phyloP scores from a whole-genome alignment of 2,329 filamentous ascomycete genomes.

The Aspergillus arachidicola region DNA sequence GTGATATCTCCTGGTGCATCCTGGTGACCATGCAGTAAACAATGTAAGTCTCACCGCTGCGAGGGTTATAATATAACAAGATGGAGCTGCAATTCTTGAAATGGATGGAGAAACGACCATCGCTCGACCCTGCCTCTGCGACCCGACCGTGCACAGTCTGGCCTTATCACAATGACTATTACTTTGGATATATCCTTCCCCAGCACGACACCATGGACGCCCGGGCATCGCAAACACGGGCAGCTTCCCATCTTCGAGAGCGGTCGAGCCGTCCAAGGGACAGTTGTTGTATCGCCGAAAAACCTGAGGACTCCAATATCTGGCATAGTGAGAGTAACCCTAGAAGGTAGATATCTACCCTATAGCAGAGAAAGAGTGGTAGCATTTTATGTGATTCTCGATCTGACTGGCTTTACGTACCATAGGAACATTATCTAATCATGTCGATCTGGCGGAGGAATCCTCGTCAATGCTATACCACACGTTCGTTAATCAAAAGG shows the following conservation, averaged over 20 bases:
- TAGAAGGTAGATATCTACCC: neutral
- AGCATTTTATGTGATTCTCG: neutral
- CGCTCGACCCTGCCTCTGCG: neutral
- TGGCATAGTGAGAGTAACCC: neutral
- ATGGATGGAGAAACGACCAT: neutral
- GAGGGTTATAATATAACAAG: neutral
- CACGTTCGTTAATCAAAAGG: neutral
- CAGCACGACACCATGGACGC: neutral
- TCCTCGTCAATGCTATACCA: neutral
- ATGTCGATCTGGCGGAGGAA: neutral
- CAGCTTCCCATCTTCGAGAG: neutral
- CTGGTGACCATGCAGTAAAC: neutral
- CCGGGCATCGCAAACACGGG: neutral
- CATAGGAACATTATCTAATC: neutral
- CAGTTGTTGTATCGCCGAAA: neutral
- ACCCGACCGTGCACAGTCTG: neutral
- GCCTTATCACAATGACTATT: neutral
- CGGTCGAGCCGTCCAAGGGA: neutral
- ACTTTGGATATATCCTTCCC: neutral
- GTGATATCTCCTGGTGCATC: neutral
- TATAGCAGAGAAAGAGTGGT: neutral
- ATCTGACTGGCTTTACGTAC: too few relatives aligned
- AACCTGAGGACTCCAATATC: neutral
- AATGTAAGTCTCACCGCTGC: neutral
- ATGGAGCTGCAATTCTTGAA: neutral